Base-by-base conservation (phyloP, 805 yeast species). In the Sugiyamaella marilandica region DNA sequence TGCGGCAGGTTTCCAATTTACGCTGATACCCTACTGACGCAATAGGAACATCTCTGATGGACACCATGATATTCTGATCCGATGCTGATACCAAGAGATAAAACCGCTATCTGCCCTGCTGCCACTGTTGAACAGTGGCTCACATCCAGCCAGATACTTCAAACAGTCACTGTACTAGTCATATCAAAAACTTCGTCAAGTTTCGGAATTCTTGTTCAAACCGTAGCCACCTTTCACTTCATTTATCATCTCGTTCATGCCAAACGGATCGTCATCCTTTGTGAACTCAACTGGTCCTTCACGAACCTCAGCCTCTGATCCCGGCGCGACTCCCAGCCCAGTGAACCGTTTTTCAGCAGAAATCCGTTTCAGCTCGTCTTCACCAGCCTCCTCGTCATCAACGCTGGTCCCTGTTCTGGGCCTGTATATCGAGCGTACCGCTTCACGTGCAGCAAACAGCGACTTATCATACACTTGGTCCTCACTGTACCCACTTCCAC, bases 381-480 rank as follows among this genome's bases (percentile, higher is more conserved):
- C 63, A 9, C 55, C 63, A 1, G 56, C 59, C 13, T 51, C 55
- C 5, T 47, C 74, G 13, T 57, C 67, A 45, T 60, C 66, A 7
- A 58, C 61, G 8, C 50, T 58, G 10, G 50, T 56, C 7, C 60
- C 60, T 32, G 37, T 32, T 2, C 69, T 48, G 49, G 77, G 74
- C 54, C 78, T 70, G 60, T 81, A 82, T 11, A 82, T 72, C 49
- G 71, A 74, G 45, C 74, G 73, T 7, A 80, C 67, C 3, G 77
- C 80, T 51, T 76, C 79, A 51, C 79, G 81, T 2, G 73, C 77
- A 36, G 70, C 69, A 62, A 83, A 84, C 24, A 85, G 64, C 1
- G 88, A 83, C 48, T 65, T 73, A 55, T 81, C 85, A 59, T 84
- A 84, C 2, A 81, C 68, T 59, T 77, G 81, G 48, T 76, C 82